Evolutionary conservation across 495 filamentous ascomycete genomes (phyloP).

Genomic region (Cercophora sp.): DNA sequence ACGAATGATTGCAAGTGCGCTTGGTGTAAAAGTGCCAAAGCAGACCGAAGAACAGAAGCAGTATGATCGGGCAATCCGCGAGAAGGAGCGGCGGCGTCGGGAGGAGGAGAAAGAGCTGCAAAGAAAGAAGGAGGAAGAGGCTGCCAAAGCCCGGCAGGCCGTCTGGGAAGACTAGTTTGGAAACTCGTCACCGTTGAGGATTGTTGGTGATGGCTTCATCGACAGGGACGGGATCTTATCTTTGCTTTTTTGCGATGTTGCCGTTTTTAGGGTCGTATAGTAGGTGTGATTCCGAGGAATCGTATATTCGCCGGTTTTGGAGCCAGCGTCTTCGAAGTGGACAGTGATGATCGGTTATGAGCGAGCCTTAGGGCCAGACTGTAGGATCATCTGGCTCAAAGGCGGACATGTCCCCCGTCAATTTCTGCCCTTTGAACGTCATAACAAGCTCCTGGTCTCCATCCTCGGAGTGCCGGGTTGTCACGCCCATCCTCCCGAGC

Average conservation of each 20-base stretch:
- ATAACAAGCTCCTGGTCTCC: constrained; percentile 37
- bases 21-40: constrained; percentile 77
- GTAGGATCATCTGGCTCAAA: too few species aligned
- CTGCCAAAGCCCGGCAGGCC: constrained; percentile 64
- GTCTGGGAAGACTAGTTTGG: constrained; percentile 75
- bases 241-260: not conserved
- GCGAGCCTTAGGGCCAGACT: too few species aligned
- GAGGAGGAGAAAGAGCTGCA: constrained; percentile 68
- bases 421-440: constrained; percentile 56
- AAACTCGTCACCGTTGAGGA: not conserved
- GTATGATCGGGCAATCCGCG: constrained; percentile 78
- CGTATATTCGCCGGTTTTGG: too few species aligned
- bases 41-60: constrained; percentile 82
- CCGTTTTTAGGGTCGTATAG: not conserved
- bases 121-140: constrained; percentile 60
- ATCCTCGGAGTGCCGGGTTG: constrained; percentile 43
- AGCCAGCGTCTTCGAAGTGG: too few species aligned
- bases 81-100: constrained; percentile 75
- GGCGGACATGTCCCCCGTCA: too few species aligned
- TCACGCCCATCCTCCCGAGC: constrained; percentile 60
- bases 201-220: not conserved
- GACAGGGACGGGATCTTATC: not conserved
- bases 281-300: not conserved
- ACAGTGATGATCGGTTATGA: too few species aligned
- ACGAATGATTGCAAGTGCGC: constrained; percentile 81